Evolutionary conservation across 768 basidiomycete species (phyloP).

Genomic region (Obba rivulosa): DNA sequence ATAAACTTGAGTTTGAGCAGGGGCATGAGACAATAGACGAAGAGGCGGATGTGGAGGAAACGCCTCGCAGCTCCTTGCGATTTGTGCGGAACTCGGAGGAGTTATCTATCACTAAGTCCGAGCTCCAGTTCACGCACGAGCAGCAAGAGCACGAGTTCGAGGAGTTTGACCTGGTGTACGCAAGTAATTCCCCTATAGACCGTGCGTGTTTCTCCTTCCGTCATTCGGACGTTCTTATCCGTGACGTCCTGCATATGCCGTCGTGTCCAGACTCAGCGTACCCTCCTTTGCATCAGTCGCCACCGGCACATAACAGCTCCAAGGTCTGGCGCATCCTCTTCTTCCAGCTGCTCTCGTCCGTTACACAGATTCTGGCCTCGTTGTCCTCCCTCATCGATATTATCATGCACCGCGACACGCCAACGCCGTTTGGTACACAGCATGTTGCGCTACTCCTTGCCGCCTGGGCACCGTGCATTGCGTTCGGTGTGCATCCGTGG

Average conservation of each 20-base stretch:
- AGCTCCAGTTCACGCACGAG: conserved; percentile 12
- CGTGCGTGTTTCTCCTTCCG: conserved; percentile 8
- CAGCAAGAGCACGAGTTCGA: conserved; percentile 8
- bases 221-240: neutral
- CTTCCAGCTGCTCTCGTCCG: conserved; percentile 46
- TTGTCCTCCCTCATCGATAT: conserved; percentile 42
- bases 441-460: conserved; percentile 54
- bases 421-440: conserved; percentile 58
- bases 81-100: conserved; percentile 16
- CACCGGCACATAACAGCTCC: conserved; percentile 7
- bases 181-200: conserved; percentile 6
- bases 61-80: conserved; percentile 13
- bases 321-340: conserved; percentile 45
- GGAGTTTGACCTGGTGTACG: neutral
- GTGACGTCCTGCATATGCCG: neutral
- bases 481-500: conserved; percentile 39
- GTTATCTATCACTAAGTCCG: conserved; percentile 12
- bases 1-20: neutral
- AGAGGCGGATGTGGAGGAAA: conserved; percentile 12
- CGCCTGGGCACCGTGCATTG: conserved; percentile 53
- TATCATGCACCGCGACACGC: conserved; percentile 46
- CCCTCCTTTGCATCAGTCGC: neutral
- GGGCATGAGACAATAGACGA: conserved; percentile 4
- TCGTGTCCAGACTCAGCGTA: neutral
- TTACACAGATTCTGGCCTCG: conserved; percentile 24